phyloP scores from a whole-genome alignment of 345 rosid genomes.

The Murraya paniculata region DNA sequence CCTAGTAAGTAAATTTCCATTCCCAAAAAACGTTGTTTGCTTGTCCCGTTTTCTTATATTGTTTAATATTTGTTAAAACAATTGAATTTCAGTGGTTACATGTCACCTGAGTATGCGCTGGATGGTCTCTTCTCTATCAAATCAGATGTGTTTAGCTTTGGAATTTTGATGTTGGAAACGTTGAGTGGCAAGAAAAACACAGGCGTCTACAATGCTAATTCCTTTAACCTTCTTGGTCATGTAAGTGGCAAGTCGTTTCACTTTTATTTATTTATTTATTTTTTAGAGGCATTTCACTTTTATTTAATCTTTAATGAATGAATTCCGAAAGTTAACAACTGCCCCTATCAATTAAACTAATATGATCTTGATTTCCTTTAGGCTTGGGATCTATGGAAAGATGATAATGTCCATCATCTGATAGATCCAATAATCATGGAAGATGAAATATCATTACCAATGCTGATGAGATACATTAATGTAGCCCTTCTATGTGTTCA shows the following conservation, averaged over 20 bases:
- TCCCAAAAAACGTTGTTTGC: not conserved
- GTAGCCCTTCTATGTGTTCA: not conserved
- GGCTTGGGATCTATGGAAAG: not conserved
- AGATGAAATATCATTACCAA: not conserved
- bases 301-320: not conserved
- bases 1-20: constrained; percentile 35
- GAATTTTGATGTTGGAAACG: constrained; percentile 32
- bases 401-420: not conserved
- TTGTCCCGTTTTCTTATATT: not conserved
- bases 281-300: too few species aligned
- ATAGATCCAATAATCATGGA: too few species aligned
- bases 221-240: constrained; percentile 25
- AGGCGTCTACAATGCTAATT: constrained; percentile 35
- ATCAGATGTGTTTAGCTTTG: constrained; percentile 12
- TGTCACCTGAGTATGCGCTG: constrained; percentile 34
- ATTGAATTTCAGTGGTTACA: constrained; percentile 34
- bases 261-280: not conserved
- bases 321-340: not conserved
- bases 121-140: constrained; percentile 5
- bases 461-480: not conserved
- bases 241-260: not conserved
- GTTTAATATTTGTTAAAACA: not conserved
- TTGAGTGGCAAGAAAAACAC: constrained; percentile 46
- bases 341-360: not conserved
- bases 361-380: too few species aligned